Base-by-base conservation (phyloP, 139 green algal species). In the Eudorina sp. region DNA sequence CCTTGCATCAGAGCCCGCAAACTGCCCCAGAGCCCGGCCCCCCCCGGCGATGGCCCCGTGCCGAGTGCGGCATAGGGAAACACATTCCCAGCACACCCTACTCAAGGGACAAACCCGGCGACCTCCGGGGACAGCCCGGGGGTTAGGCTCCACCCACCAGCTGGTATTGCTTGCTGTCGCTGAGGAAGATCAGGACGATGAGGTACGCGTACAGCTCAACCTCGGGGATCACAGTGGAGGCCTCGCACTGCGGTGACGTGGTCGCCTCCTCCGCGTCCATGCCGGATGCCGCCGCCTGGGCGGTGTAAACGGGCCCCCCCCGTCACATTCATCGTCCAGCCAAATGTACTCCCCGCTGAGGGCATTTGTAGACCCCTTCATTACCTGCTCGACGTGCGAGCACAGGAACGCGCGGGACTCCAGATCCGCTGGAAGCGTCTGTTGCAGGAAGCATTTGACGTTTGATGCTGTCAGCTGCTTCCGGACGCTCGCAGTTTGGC, bases 201-300 rank as follows among this genome's bases (percentile, higher is more conserved):
- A 99, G 91, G 86, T 95, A 97, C 4, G 89, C 86, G 68, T 97
- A 98, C 40, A 95, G 85, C 92, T 99, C 97, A 23, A 96, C 92
- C 93, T 99, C 97, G 4, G 97, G 97, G 14, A 78, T 48, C 46
- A 86, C 76, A 16, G 68, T 43, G 36, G 89, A 74, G 5, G 70
- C 82, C 62, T 76, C 83, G 13, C 74, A 70, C 21, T 70, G 29
- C 7, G 85, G 29, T 19, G 74, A 74, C 1, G 85, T 48, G 11
- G 85, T 76, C 2, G 68, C n/a, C 29, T 85, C 86, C 21, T 92
- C 89, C 27, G 88, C 90, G 45, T 94, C 91, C 92, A 94, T 94
- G n/a, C 55, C 36, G 29, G 53, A 48, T 18, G 82, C 18, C 41
- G 82, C 31, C 34, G 82, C 82, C 82, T 88, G 36, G 58, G n/a